Percentiles rank a stretch among this genome's conserved stretches.
Conservation (phyloP, 2,329 filamentous ascomycete species). For the Colletotrichum brevisporum region DNA sequence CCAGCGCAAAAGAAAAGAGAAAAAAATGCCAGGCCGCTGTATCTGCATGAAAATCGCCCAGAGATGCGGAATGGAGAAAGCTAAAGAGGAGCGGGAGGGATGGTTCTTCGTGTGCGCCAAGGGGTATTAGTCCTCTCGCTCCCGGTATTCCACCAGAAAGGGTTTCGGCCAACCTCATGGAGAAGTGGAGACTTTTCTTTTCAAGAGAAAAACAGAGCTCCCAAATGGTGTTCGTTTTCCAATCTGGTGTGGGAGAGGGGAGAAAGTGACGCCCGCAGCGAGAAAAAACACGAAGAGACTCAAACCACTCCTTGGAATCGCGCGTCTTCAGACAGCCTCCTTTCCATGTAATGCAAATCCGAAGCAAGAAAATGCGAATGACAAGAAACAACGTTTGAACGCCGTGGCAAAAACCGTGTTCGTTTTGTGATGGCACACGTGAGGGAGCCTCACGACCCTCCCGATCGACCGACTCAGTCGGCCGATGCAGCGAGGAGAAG, state of each 20-base stretch:
- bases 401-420: constrained; percentile 35
- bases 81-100: constrained; percentile 48
- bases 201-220: constrained; percentile 49
- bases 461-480: constrained; percentile 21
- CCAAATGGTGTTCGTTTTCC: constrained; percentile 60
- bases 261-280: constrained; percentile 46
- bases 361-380: constrained; percentile 28
- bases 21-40: constrained; percentile 25
- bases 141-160: constrained; percentile 58
- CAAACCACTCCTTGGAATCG: constrained; percentile 38
- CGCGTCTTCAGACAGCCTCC: constrained; percentile 37
- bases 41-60: constrained; percentile 22
- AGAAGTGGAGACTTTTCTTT: constrained; percentile 62
- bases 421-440: constrained; percentile 37
- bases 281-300: constrained; percentile 39
- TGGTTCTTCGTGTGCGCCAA: constrained; percentile 46
- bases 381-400: constrained; percentile 38
- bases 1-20: constrained; percentile 14
- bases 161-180: constrained; percentile 63
- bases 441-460: constrained; percentile 12
- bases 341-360: constrained; percentile 31
- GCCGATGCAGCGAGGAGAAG: neutral
- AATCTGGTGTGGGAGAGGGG: constrained; percentile 65
- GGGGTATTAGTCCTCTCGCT: constrained; percentile 55
- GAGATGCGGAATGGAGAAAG: constrained; percentile 26